Base-by-base conservation (phyloP, 129 eudicot species). In the Artemisia annua region DNA sequence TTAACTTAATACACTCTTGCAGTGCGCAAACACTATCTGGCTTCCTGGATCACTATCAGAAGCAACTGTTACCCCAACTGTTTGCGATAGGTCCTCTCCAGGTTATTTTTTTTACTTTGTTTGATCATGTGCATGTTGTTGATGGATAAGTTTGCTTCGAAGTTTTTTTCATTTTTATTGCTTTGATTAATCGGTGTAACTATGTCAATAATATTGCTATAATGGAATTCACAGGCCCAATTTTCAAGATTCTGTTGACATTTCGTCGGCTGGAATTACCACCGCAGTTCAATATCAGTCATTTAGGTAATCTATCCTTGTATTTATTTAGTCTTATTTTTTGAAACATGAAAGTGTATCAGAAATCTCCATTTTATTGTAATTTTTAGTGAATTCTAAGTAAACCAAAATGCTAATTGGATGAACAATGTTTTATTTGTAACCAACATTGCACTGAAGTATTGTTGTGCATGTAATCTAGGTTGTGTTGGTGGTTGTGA, bases 401-500 rank as follows among this genome's bases (percentile, higher is more conserved):
- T 50, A 50, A 50, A 50, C 55, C 55, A 50, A 30, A 30, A 30
- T 30, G 39, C 5, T 30, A 30, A 30, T 30, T 4, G 39, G 39
- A 30, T 30, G 39, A 30, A 30, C 39, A 30, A 30, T 30, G 39
- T 50, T 50, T 50, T 56, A 56, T 7, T 56, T 56, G 17, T 56
- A 19, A 18, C 35, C 35, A 58, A 58, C 15, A 8, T 56, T 35
- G 26, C 35, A 22, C 49, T 71, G 65, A 50, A 32, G 17, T 78
- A 48, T 61, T 61, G 5, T 61, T 61, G 5, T 74, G 53, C 53
- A 14, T 39, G 66, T 59, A 75, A 57, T 75, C 69, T 77, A 94
- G 98, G 97, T 62, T 94, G 99, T 78, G 74, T 94, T 75, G 99
- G 99, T 63, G 97, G 99, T 56, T 94, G 99, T 86, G 99, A 94